Evolutionary conservation across 495 filamentous ascomycete genomes (phyloP).

Genomic region (Umbilicaria muhlenbergii): DNA sequence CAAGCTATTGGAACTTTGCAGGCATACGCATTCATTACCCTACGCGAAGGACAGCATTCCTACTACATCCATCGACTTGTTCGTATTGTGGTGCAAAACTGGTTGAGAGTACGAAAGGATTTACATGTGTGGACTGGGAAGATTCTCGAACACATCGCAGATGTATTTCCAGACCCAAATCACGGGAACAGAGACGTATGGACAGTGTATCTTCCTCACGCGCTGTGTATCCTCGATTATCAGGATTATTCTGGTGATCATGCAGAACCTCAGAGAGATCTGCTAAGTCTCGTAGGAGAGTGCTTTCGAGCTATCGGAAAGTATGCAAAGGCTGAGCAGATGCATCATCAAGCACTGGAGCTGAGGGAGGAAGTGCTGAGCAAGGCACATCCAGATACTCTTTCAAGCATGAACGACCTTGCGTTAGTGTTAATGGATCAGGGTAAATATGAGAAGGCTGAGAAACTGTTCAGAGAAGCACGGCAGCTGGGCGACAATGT

Average conservation of each 20-base stretch:
- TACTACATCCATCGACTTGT: slow-evolving; percentile 5
- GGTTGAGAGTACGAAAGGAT: slow-evolving; percentile 3
- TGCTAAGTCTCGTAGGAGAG: too few species aligned
- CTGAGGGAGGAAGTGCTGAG: slow-evolving; percentile 6
- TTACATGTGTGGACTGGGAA: slow-evolving; percentile 5
- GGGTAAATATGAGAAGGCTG: slow-evolving; percentile 9
- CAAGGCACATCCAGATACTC: slow-evolving; percentile 10
- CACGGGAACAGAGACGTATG: slow-evolving; percentile 7
- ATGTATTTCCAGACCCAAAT: slow-evolving; percentile 3
- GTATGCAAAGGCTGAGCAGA: slow-evolving; percentile 3
- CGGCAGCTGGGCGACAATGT: slow-evolving; percentile 8
- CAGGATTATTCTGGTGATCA: too few species aligned
- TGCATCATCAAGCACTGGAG: slow-evolving; percentile 9
- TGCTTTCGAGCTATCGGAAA: background rate
- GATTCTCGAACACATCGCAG: slow-evolving; percentile 3
- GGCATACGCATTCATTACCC: slow-evolving; percentile 20
- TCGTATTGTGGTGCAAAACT: slow-evolving; percentile 1
- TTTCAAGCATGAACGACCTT: slow-evolving; percentile 1
- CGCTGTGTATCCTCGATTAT: background rate
- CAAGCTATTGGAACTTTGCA: slow-evolving; percentile 17
- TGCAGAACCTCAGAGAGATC: too few species aligned
- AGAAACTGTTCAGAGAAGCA: slow-evolving; percentile 4
- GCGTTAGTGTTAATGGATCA: background rate
- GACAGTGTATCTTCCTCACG: slow-evolving; percentile 9
- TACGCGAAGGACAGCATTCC: background rate